Percentiles rank a stretch among this genome's conserved stretches.
Evolutionary conservation across 1,284 basidiomycete genomes (phyloP).

Genomic region (Rhodotorula sp.): DNA sequence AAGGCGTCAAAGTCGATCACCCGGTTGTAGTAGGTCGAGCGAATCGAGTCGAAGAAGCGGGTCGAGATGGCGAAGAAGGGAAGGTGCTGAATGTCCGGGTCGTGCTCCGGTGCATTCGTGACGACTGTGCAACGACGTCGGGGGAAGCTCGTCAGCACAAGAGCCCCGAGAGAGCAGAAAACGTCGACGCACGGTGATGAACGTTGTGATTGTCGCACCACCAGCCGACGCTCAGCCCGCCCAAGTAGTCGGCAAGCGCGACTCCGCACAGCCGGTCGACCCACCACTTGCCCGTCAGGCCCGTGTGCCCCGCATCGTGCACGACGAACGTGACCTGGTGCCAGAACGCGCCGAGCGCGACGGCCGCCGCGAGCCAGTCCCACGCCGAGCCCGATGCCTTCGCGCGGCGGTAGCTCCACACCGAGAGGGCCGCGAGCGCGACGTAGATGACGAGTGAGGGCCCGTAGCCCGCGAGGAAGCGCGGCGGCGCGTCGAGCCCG

Average conservation of each 20-base stretch:
- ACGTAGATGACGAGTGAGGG: slow-evolving; percentile 79
- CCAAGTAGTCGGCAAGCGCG: slow-evolving; percentile 80
- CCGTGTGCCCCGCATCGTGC: slow-evolving; percentile 94
- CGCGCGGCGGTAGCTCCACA: slow-evolving; percentile 61
- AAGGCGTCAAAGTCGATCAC: slow-evolving; percentile 76
- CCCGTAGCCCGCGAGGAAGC: slow-evolving; percentile 78
- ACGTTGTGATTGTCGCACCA: slow-evolving; percentile 99
- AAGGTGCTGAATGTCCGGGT: slow-evolving; percentile 89
- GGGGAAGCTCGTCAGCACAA: slow-evolving; percentile 54
- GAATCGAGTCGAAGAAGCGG: slow-evolving; percentile 78
- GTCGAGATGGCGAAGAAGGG: slow-evolving; percentile 95
- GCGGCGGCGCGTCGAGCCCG: slow-evolving; percentile 81
- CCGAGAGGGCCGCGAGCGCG: slow-evolving; percentile 63
- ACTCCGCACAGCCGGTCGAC: slow-evolving; percentile 79
- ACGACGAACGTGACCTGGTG: slow-evolving; percentile 91
- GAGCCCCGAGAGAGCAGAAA: background rate
- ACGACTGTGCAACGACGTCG: slow-evolving; percentile 63
- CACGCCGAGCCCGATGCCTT: slow-evolving; percentile 9
- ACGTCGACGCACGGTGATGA: slow-evolving; percentile 66
- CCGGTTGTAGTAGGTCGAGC: slow-evolving; percentile 94
- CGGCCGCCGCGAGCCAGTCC: slow-evolving; percentile 66
- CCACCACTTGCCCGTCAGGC: slow-evolving; percentile 84
- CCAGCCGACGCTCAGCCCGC: slow-evolving; percentile 93
- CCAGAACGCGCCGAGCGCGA: slow-evolving; percentile 85
- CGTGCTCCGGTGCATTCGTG: slow-evolving; percentile 96